Conservation (phyloP, 129 eudicot species). For the Scalesia atractyloides region DNA sequence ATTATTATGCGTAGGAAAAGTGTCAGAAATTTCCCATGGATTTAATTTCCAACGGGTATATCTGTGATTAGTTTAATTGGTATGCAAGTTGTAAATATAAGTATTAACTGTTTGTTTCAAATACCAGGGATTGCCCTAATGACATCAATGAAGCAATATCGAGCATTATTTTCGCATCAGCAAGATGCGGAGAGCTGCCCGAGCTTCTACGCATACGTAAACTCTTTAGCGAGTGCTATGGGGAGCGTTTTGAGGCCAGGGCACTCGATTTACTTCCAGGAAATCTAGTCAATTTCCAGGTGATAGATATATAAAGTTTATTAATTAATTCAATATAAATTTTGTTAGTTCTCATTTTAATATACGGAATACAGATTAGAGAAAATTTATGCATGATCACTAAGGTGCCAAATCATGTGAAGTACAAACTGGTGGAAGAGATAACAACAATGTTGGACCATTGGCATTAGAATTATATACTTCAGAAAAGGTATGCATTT, state of each 20-base stretch:
- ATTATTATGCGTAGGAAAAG: no score
- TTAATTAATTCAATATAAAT: neutral
- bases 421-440: constrained; percentile 58
- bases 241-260: constrained; percentile 45
- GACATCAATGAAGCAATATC: constrained; percentile 87
- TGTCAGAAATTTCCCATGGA: no score
- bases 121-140: constrained; percentile 67
- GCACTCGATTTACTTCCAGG: constrained; percentile 72
- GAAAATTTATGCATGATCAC: constrained; percentile 30
- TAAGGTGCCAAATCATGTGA: constrained; percentile 44
- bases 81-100: no score
- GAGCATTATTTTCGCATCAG: constrained; percentile 77
- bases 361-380: constrained; percentile 40
- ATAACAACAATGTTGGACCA: constrained; percentile 49
- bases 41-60: no score
- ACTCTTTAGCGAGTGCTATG: constrained; percentile 68
- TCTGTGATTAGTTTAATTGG: no score
- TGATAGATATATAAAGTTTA: no score
- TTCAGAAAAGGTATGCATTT: constrained; percentile 43
- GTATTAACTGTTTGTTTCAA: neutral
- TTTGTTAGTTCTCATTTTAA: no score
- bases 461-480: no score
- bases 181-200: constrained; percentile 73
- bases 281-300: constrained; percentile 70
- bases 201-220: constrained; percentile 61